Conservation (phyloP, 1,284 basidiomycete species). For the Malassezia dermatis region DNA sequence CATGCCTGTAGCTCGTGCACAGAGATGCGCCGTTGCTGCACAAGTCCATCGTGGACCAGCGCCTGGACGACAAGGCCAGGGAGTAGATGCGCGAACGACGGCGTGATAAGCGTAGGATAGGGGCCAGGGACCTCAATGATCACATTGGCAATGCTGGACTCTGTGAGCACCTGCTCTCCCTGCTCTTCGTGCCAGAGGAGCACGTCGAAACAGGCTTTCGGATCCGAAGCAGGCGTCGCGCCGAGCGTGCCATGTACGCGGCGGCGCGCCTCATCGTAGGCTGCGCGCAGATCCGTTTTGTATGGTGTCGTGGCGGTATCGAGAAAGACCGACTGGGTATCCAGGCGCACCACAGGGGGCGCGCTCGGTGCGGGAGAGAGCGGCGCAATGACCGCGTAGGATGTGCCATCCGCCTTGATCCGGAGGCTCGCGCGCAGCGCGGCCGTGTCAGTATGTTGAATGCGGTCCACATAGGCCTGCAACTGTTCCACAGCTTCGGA, state of each 20-base stretch:
- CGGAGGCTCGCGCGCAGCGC: conserved; percentile 14
- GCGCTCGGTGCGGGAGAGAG: background rate
- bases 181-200: conserved; percentile 9
- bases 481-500: conserved; percentile 4
- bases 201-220: conserved; percentile 10
- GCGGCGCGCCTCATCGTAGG: conserved; percentile 10
- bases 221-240: background rate
- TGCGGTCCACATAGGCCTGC: background rate
- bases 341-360: conserved; percentile 6
- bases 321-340: conserved; percentile 2
- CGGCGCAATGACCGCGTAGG: conserved; percentile 3
- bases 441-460: background rate
- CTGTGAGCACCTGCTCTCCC: background rate
- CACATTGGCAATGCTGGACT: conserved; percentile 18
- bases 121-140: conserved; percentile 1
- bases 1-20: background rate
- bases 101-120: background rate
- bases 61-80: conserved; percentile 14
- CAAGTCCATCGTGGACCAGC: conserved; percentile 1
- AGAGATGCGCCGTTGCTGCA: background rate
- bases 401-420: background rate
- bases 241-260: conserved; percentile 6
- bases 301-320: background rate
- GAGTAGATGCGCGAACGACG: background rate
- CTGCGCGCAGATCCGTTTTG: conserved; percentile 7